Percentiles rank a stretch among this genome's conserved stretches.
Evolutionary conservation across 1,139 yeast genomes (phyloP).

Genomic region (Kodamaea sp.): DNA sequence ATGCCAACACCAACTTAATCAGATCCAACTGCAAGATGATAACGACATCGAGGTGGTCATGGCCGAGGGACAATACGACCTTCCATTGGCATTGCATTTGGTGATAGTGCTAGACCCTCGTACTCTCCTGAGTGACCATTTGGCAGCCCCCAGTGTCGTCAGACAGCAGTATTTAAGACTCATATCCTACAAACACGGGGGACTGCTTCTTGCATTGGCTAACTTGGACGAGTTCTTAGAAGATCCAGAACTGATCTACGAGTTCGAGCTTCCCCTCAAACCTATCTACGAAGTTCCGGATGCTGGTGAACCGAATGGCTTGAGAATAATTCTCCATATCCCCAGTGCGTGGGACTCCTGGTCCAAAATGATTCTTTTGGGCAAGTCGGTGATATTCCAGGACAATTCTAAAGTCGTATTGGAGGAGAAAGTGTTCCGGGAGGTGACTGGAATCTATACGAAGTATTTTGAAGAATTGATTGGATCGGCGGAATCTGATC

Average conservation of each 20-base stretch:
- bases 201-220: slow-evolving; percentile 27
- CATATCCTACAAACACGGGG: slow-evolving; percentile 47
- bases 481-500: too few relatives aligned
- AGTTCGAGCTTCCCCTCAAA: slow-evolving; percentile 2
- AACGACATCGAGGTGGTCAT: neutral
- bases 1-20: slow-evolving; percentile 7
- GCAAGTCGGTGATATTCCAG: slow-evolving; percentile 25
- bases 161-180: slow-evolving; percentile 58
- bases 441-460: slow-evolving; percentile 15
- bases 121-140: slow-evolving; percentile 15
- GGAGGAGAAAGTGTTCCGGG: slow-evolving; percentile 13
- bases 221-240: slow-evolving; percentile 10
- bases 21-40: slow-evolving; percentile 8
- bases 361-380: slow-evolving; percentile 48
- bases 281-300: slow-evolving; percentile 15
- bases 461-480: slow-evolving; percentile 9
- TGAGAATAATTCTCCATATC: slow-evolving; percentile 34
- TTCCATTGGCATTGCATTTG: slow-evolving; percentile 21
- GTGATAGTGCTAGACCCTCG: slow-evolving; percentile 20
- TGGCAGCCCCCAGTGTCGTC: slow-evolving; percentile 22
- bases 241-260: slow-evolving; percentile 3
- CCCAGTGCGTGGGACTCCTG: slow-evolving; percentile 55
- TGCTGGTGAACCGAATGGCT: slow-evolving; percentile 3
- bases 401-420: slow-evolving; percentile 11
- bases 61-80: slow-evolving; percentile 21